Base-by-base conservation (phyloP, 2,329 filamentous ascomycete genomes). In the Ascochyta viciae-villosae region DNA sequence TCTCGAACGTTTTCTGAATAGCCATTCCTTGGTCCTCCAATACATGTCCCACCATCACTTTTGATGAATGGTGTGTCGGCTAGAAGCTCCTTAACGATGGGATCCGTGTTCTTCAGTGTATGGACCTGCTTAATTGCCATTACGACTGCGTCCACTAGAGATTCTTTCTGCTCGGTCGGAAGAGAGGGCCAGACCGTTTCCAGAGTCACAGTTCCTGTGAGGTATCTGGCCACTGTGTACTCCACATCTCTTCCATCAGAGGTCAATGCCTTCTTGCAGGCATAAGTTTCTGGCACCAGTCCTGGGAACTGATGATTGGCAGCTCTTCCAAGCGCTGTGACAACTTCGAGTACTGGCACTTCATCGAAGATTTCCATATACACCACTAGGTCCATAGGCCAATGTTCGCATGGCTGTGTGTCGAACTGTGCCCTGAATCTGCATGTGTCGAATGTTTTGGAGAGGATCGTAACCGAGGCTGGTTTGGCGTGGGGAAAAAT, bases 281-380 rank as follows among this genome's bases (percentile, higher is more conserved):
- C 33, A 23, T 50, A 55, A 5, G 46, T 55, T 19, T 55, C 52
- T 15, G 52, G 52, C 1, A 55, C 45, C 5, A 55, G 35, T 34
- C 52, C 52, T 3, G 52, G 52, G 16, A 50, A 46, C 12, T 55
- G 52, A 43, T 55, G 52, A 23, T 55, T 55, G 13, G 52, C 52
- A 12, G 52, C 46, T 37, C 29, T 55, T 16, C 41, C 34, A 19
- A 55, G 44, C 12, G 52, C 52, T 8, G 52, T 55, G 10, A 50
- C 52, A 5, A 46, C 41, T 19, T 55, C 46, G 13, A 55, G n/a
- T 16, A 55, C 42, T 19, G 52, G 41, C 22, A 44, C 29, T 8
- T 45, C 52, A 22, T 55, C 46, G 8, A 35, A 46, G 1, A 55
- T 9, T 26, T 55, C 46, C 40, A 50, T 45, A 19, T 50, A 41